Conservation (phyloP, 1,284 basidiomycete species). For the Tilletia caries region DNA sequence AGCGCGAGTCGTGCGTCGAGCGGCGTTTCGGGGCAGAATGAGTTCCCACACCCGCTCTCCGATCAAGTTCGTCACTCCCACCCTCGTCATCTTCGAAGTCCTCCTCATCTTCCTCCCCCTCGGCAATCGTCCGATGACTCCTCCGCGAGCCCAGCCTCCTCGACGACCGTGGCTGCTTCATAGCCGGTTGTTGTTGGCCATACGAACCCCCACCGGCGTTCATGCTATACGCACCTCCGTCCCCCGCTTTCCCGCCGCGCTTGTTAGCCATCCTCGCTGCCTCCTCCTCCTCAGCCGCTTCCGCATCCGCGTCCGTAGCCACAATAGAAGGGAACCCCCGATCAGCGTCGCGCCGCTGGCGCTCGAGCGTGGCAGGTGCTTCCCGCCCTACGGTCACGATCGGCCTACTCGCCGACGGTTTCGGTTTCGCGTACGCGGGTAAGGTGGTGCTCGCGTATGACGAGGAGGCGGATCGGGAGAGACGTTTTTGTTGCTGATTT, state of each 20-base stretch:
- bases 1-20: neutral
- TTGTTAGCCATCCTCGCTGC: neutral
- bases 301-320: constrained; percentile 33
- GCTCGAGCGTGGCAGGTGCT: constrained; percentile 9
- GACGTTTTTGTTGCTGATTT: neutral
- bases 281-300: constrained; percentile 17
- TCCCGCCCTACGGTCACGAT: constrained; percentile 39
- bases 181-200: neutral
- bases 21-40: neutral
- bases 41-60: neutral
- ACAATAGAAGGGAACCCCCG: constrained; percentile 32
- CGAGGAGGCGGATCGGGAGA: constrained; percentile 1
- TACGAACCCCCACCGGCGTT: constrained; percentile 4
- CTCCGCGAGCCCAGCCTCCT: constrained; percentile 1
- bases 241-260: neutral
- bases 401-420: constrained; percentile 28
- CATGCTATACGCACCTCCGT: neutral
- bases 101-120: constrained; percentile 7
- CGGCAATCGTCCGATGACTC: constrained; percentile 11
- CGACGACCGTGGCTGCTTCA: neutral
- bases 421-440: constrained; percentile 23
- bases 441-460: neutral
- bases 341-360: constrained; percentile 18
- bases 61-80: neutral
- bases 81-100: neutral